A percentile compares a stretch with the other conserved stretches of the same genome.
phyloP scores from a whole-genome alignment of 352 stramenopile species.

The Phytopythium montanum region DNA sequence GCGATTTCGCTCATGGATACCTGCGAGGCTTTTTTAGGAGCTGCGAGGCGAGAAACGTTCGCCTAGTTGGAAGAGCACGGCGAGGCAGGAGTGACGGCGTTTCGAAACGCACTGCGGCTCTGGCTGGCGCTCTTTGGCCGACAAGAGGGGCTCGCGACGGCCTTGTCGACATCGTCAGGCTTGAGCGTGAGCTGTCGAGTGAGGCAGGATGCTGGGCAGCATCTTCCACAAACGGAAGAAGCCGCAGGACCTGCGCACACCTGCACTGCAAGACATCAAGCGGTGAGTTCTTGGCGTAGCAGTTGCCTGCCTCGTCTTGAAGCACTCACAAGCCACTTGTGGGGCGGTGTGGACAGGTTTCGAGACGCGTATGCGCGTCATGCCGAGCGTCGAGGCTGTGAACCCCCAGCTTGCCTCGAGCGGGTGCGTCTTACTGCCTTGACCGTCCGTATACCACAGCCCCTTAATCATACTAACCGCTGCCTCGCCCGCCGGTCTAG shows the following conservation, averaged over 20 bases:
- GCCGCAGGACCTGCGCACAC: conserved; percentile 65
- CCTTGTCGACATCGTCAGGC: neutral
- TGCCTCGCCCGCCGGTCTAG: conserved; percentile 15
- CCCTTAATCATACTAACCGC: neutral
- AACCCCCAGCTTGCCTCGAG: conserved; percentile 69
- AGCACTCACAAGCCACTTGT: neutral
- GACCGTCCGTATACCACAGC: neutral
- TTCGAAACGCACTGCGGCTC: conserved; percentile 2
- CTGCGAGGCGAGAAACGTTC: neutral
- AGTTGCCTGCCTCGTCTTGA: neutral
- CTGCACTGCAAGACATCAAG: conserved; percentile 76
- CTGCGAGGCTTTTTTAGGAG: neutral
- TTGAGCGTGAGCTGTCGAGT: neutral
- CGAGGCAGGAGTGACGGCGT: neutral
- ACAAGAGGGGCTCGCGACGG: neutral
- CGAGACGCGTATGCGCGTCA: conserved; percentile 63
- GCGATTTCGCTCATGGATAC: neutral
- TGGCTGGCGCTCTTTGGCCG: neutral
- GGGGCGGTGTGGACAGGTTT: conserved; percentile 32
- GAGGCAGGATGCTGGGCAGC: conserved; percentile 50
- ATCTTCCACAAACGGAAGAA: conserved; percentile 85
- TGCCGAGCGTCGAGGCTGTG: conserved; percentile 51
- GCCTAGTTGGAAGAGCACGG: neutral
- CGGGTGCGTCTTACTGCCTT: conserved; percentile 22
- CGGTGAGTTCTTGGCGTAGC: conserved; percentile 19